Evolutionary conservation across 495 filamentous ascomycete species (phyloP).

Genomic region (Talaromyces liani): DNA sequence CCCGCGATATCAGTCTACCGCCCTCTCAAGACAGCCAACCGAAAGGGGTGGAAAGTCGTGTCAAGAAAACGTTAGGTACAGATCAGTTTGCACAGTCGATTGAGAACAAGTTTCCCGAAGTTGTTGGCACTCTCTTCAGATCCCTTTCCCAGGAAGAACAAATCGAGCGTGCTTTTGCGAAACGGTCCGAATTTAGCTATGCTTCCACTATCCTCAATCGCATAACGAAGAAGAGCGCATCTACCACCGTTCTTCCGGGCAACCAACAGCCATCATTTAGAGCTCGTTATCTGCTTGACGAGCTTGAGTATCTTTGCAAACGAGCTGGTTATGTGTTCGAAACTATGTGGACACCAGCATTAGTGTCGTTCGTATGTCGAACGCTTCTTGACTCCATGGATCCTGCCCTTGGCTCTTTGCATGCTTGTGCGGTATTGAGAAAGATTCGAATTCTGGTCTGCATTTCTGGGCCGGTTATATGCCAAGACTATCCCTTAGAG

Average conservation of each 20-base stretch:
- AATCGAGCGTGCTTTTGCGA: constrained; percentile 65
- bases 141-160: constrained; percentile 66
- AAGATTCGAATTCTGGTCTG: constrained; percentile 78
- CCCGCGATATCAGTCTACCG: constrained; percentile 62
- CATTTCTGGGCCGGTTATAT: constrained; percentile 61
- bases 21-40: constrained; percentile 41
- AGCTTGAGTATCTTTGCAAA: constrained; percentile 69
- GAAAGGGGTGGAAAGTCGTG: constrained; percentile 57
- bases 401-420: constrained; percentile 78
- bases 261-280: constrained; percentile 84
- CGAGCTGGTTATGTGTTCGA: constrained; percentile 55
- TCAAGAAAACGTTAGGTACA: constrained; percentile 63
- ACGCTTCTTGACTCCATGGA: constrained; percentile 73
- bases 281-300: constrained; percentile 61
- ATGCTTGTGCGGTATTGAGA: constrained; percentile 78
- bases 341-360: constrained; percentile 67
- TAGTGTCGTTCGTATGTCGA: constrained; percentile 69
- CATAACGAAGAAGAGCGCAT: constrained; percentile 59
- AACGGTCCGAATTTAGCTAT: constrained; percentile 46
- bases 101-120: constrained; percentile 62
- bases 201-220: constrained; percentile 55
- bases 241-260: constrained; percentile 51
- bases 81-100: constrained; percentile 54
- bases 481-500: constrained; percentile 78
- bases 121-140: constrained; percentile 65